phyloP scores from a whole-genome alignment of 2,329 filamentous ascomycete genomes.

The Arachnomyces sp. region DNA sequence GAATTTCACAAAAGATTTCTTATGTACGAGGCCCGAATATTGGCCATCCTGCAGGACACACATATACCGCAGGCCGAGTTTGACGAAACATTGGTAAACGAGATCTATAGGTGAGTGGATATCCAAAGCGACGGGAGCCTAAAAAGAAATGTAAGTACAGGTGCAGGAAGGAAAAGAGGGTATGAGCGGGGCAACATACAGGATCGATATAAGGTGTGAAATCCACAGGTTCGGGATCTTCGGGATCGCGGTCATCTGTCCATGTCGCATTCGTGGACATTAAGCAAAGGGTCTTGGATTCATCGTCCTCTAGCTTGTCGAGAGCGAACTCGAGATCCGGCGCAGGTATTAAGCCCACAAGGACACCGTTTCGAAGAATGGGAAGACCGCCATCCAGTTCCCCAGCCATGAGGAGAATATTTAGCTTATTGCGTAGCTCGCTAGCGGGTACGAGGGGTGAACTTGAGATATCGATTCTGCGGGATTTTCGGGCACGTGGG shows the following conservation, averaged over 20 bases:
- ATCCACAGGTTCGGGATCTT: slow-evolving; percentile 60
- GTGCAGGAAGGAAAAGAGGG: slow-evolving; percentile 1
- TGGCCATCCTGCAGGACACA: slow-evolving; percentile 79
- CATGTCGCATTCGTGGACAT: slow-evolving; percentile 63
- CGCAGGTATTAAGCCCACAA: slow-evolving; percentile 87
- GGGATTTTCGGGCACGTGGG: slow-evolving; percentile 62
- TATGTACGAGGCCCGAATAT: slow-evolving; percentile 89
- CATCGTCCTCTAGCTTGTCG: slow-evolving; percentile 72
- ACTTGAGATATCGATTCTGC: slow-evolving; percentile 79
- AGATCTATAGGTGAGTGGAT: slow-evolving; percentile 86
- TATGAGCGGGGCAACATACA: slow-evolving; percentile 38
- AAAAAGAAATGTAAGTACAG: slow-evolving; percentile 4
- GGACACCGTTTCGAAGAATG: slow-evolving; percentile 67
- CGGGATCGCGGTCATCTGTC: slow-evolving; percentile 52
- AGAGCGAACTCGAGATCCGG: slow-evolving; percentile 90
- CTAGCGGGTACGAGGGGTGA: slow-evolving; percentile 72
- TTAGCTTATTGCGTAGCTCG: slow-evolving; percentile 71
- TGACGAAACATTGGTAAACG: slow-evolving; percentile 94
- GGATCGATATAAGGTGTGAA: slow-evolving; percentile 90
- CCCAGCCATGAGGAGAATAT: slow-evolving; percentile 72
- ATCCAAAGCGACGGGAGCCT: slow-evolving; percentile 81
- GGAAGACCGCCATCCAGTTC: slow-evolving; percentile 90
- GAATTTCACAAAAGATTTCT: slow-evolving; percentile 94
- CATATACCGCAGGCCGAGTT: slow-evolving; percentile 84
- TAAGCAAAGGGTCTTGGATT: slow-evolving; percentile 61